These are phyloP conservation scores for Podospora sp. DNA, from an alignment of 495 filamentous ascomycete species.

Conservation along the genomic window DNA sequence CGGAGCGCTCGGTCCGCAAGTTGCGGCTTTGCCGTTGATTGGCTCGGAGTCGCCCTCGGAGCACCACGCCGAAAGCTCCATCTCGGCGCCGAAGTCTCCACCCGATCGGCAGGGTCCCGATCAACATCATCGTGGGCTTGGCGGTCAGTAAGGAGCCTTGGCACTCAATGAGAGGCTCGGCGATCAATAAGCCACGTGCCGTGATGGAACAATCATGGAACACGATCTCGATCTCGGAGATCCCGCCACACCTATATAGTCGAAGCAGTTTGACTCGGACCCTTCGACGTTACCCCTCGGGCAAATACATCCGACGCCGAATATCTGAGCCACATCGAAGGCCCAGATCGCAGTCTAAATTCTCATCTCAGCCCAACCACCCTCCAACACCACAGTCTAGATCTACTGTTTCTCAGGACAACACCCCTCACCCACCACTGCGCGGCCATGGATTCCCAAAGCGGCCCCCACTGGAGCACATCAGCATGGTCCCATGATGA, in stretches of 20 bases:
- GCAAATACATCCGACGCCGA: no score
- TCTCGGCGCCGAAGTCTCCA: not conserved
- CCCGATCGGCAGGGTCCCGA: not conserved
- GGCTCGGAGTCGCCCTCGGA: conserved; percentile 8
- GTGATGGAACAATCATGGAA: not conserved
- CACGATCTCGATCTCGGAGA: not conserved
- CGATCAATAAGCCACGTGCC: not conserved
- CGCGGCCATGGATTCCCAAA: not conserved
- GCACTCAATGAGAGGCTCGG: not conserved
- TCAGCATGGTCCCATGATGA: not conserved
- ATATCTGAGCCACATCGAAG: not conserved
- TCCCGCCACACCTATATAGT: not conserved
- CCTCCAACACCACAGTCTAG: not conserved
- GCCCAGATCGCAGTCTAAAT: not conserved
- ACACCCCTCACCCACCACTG: not conserved
- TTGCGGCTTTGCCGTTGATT: not conserved
- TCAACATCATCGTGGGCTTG: not conserved
- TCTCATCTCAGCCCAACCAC: not conserved
- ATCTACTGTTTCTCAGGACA: not conserved
- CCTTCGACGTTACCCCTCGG: no score
- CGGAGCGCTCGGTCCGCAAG: conserved; percentile 1
- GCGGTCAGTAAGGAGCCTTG: not conserved
- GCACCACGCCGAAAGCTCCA: not conserved
- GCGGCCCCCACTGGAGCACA: not conserved
- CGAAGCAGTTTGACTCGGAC: not conserved